Evolutionary conservation across 495 filamentous ascomycete genomes (phyloP).

Genomic region (Diplogelasinospora grovesii): DNA sequence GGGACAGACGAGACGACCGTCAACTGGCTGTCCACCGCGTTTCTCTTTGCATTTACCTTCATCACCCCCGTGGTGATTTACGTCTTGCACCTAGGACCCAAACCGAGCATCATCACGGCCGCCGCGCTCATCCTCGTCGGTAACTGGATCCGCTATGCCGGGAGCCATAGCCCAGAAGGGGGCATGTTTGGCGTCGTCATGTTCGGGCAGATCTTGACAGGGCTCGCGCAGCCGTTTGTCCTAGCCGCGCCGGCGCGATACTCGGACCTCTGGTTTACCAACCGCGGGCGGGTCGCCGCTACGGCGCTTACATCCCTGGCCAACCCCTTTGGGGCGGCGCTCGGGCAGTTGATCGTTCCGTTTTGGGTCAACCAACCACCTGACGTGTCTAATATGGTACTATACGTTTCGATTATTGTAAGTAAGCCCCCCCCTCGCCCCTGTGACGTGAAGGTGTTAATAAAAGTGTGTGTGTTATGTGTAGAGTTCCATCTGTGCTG

Average conservation of each 20-base stretch:
- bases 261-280: conserved; percentile 91
- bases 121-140: conserved; percentile 69
- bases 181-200: conserved; percentile 68
- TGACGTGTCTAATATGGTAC: conserved; percentile 73
- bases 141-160: conserved; percentile 91
- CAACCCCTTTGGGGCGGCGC: conserved; percentile 80
- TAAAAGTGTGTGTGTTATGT: too few species aligned
- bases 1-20: conserved; percentile 64
- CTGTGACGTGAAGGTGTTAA: too few species aligned
- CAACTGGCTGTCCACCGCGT: conserved; percentile 88
- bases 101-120: conserved; percentile 65
- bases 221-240: conserved; percentile 87
- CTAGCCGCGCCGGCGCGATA: conserved; percentile 85
- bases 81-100: conserved; percentile 73
- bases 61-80: conserved; percentile 69
- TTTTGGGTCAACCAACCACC: conserved; percentile 55
- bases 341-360: conserved; percentile 81
- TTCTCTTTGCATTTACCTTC: conserved; percentile 75
- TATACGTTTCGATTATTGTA: conserved; percentile 83
- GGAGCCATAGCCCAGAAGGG: conserved; percentile 50
- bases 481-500: conserved; percentile 56
- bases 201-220: conserved; percentile 92
- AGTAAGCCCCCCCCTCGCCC: conserved; percentile 20
- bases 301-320: conserved; percentile 80
- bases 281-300: conserved; percentile 72